phyloP scores from a whole-genome alignment of 2,329 filamentous ascomycete genomes.

The Hypoxylon sp. region DNA sequence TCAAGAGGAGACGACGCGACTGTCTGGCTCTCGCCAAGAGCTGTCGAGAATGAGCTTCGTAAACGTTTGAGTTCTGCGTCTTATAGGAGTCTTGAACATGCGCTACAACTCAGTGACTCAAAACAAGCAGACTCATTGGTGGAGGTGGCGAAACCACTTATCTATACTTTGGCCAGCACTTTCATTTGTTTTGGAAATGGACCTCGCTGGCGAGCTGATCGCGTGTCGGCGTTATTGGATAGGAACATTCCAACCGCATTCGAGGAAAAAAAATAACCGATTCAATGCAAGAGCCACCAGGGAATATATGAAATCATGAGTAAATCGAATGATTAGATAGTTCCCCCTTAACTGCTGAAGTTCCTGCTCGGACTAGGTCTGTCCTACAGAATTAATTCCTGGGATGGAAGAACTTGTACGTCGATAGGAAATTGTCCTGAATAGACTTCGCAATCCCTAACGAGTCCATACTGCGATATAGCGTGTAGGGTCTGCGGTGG shows the following conservation, averaged over 20 bases:
- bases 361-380: background rate
- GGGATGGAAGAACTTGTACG: background rate
- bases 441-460: background rate
- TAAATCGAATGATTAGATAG: no score
- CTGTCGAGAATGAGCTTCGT: constrained; percentile 46
- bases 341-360: background rate
- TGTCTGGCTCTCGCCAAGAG: constrained; percentile 43
- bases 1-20: constrained; percentile 36
- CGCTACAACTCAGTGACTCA: constrained; percentile 17
- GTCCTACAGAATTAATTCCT: background rate
- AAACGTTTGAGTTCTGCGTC: constrained; percentile 38
- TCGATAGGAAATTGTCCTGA: background rate
- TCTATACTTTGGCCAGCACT: constrained; percentile 45
- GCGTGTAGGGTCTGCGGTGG: background rate
- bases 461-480: background rate
- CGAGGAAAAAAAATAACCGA: background rate
- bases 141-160: constrained; percentile 36
- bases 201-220: constrained; percentile 48
- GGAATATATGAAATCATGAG: background rate
- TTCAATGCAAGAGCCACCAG: background rate
- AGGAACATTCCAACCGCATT: constrained; percentile 1
- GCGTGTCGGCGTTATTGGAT: constrained; percentile 38
- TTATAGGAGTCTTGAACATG: constrained; percentile 39
- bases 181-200: constrained; percentile 52
- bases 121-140: constrained; percentile 4